phyloP scores from a whole-genome alignment of 1,284 basidiomycete genomes.

The Leccinum ambiguum region DNA sequence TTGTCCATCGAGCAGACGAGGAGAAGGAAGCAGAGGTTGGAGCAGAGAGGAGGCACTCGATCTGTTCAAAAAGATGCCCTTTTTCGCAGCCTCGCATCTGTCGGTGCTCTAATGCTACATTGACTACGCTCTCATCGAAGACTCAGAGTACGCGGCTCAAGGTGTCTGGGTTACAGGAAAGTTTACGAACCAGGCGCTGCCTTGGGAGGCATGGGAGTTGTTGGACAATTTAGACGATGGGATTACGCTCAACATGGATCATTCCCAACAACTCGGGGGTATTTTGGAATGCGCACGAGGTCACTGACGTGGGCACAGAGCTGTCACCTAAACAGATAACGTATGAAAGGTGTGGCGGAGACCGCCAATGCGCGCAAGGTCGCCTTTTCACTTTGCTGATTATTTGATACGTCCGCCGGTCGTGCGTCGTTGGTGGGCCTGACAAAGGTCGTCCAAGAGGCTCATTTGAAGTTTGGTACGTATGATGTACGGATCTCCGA shows the following conservation, averaged over 20 bases:
- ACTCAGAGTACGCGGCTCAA: constrained; percentile 50
- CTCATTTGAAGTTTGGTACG: constrained; percentile 42
- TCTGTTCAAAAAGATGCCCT: constrained; percentile 55
- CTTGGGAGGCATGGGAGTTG: constrained; percentile 48
- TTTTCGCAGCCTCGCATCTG: constrained; percentile 77
- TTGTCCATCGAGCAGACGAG: background rate
- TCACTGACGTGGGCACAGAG: constrained; percentile 1
- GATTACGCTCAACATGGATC: constrained; percentile 54
- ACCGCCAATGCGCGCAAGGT: constrained; percentile 54
- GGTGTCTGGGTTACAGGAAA: constrained; percentile 60
- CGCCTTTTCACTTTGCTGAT: constrained; percentile 48
- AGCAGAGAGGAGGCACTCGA: constrained; percentile 60
- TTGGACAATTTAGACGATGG: constrained; percentile 43
- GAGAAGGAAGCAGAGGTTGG: constrained; percentile 7
- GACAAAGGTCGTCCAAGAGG: constrained; percentile 39
- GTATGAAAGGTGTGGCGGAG: too few relatives aligned
- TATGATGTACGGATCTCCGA: constrained; percentile 10
- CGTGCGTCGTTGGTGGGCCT: constrained; percentile 11
- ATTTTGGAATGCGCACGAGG: background rate
- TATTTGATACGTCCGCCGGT: constrained; percentile 49
- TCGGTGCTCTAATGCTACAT: constrained; percentile 68
- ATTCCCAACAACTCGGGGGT: constrained; percentile 50
- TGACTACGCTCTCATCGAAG: constrained; percentile 53
- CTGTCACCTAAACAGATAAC: too few relatives aligned
- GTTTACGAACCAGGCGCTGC: constrained; percentile 42